Conservation (phyloP, 768 basidiomycete genomes). For the Naganishia friedmannii region DNA sequence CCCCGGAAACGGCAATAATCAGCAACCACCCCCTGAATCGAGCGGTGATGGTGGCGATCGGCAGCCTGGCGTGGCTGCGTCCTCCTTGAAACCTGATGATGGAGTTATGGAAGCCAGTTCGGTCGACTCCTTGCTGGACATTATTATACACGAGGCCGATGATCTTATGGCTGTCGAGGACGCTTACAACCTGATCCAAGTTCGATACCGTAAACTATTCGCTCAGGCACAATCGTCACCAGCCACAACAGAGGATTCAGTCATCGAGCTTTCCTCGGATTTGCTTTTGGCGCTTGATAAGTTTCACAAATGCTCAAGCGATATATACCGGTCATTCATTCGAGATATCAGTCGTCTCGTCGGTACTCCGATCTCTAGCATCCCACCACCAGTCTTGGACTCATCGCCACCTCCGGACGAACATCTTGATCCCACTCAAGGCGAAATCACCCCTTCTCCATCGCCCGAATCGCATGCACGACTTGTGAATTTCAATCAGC, state of each 20-base stretch:
- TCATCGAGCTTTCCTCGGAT: not conserved
- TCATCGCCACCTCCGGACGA: slow-evolving; percentile 23
- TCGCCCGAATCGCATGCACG: slow-evolving; percentile 18
- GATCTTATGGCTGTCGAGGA: slow-evolving; percentile 51
- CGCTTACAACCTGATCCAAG: slow-evolving; percentile 44
- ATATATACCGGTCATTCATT: slow-evolving; percentile 36
- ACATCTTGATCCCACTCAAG: not conserved
- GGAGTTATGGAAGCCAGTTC: not conserved
- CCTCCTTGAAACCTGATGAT: slow-evolving; percentile 19
- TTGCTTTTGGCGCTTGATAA: not conserved
- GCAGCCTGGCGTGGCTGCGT: slow-evolving; percentile 28
- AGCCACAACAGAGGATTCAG: not conserved
- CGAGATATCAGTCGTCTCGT: slow-evolving; percentile 44
- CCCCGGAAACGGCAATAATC: slow-evolving; percentile 15
- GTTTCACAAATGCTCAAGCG: slow-evolving; percentile 12
- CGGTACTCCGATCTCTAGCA: slow-evolving; percentile 24
- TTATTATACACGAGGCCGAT: slow-evolving; percentile 45
- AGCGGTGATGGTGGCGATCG: slow-evolving; percentile 38
- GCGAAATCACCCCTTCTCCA: slow-evolving; percentile 21
- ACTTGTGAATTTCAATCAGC: slow-evolving; percentile 7
- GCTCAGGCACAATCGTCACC: not conserved
- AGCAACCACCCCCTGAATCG: not conserved
- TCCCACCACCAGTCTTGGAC: slow-evolving; percentile 12
- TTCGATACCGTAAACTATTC: slow-evolving; percentile 35
- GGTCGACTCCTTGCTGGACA: slow-evolving; percentile 40